Conservation (phyloP, 352 stramenopile genomes). For the Globisporangium emineosum region DNA sequence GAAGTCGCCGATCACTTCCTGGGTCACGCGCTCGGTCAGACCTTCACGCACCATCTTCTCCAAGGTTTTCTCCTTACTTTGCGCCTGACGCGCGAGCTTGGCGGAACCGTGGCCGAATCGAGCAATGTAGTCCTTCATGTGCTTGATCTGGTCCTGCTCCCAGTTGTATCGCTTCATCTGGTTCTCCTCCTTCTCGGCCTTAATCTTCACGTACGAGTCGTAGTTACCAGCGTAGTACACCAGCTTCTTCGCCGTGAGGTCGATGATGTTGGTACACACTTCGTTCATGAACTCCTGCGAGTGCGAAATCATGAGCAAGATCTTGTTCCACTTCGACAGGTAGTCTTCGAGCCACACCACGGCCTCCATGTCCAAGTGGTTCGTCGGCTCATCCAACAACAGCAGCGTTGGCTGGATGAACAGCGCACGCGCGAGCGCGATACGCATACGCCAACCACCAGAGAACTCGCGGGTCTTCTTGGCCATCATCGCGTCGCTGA, state of each 20-base stretch:
- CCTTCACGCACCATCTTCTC: slow-evolving; percentile 97
- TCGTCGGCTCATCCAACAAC: slow-evolving; percentile 95
- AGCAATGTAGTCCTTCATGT: slow-evolving; percentile 99
- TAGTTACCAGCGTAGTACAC: slow-evolving; percentile 99
- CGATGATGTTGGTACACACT: slow-evolving; percentile 98
- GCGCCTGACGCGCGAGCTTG: slow-evolving; percentile 97
- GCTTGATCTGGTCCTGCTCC: slow-evolving; percentile 97
- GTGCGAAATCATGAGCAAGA: slow-evolving; percentile 96
- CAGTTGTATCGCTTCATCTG: slow-evolving; percentile 98
- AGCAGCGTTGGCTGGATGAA: slow-evolving; percentile 96
- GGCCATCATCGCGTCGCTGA: slow-evolving; percentile 93
- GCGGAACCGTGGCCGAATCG: slow-evolving; percentile 97
- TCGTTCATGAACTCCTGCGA: slow-evolving; percentile 99
- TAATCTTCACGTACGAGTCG: slow-evolving; percentile 96
- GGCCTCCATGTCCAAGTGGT: slow-evolving; percentile 97
- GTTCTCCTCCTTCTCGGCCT: slow-evolving; percentile 96
- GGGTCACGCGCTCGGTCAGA: slow-evolving; percentile 92
- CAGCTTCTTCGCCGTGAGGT: slow-evolving; percentile 94
- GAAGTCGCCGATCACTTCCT: slow-evolving; percentile 89
- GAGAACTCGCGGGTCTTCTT: slow-evolving; percentile 94
- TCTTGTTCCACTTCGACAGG: slow-evolving; percentile 96
- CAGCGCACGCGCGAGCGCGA: slow-evolving; percentile 94
- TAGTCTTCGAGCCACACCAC: slow-evolving; percentile 99
- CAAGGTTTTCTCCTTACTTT: slow-evolving; percentile 98
- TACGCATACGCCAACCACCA: slow-evolving; percentile 96